These are phyloP conservation scores for Castanea sativa DNA, from an alignment of 306 rosid species.

Conservation along the genomic window DNA sequence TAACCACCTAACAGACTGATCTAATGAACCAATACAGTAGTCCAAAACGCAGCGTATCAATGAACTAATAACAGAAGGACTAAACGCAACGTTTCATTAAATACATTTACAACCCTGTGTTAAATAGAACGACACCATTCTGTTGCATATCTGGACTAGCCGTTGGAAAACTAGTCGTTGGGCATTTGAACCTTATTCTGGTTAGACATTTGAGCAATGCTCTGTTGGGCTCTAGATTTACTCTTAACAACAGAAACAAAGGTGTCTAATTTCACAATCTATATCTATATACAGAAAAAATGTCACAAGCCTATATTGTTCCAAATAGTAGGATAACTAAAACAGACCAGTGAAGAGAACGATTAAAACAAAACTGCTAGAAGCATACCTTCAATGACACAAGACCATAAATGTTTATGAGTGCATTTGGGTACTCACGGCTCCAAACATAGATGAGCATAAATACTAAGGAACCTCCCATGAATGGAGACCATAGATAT, in stretches of 20 bases:
- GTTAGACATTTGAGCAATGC: too few relatives aligned
- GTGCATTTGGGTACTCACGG: conserved; percentile 68
- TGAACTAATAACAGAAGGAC: too few relatives aligned
- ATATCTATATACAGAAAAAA: neutral
- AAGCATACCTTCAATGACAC: conserved; percentile 60
- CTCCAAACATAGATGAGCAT: conserved; percentile 73
- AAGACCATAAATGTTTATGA: conserved; percentile 57
- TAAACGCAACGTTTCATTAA: too few relatives aligned
- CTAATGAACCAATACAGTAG: too few relatives aligned
- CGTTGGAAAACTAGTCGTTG: too few relatives aligned
- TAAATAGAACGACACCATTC: too few relatives aligned
- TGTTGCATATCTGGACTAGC: too few relatives aligned
- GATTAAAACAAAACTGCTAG: neutral
- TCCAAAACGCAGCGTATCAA: too few relatives aligned
- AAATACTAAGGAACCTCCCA: conserved; percentile 68
- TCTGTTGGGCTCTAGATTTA: too few relatives aligned
- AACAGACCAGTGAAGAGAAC: neutral
- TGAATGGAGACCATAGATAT: conserved; percentile 20
- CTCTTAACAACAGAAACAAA: neutral
- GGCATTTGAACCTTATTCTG: too few relatives aligned
- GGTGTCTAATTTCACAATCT: neutral
- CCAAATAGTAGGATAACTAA: neutral
- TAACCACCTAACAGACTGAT: too few relatives aligned
- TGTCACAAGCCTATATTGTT: neutral
- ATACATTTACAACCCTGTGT: too few relatives aligned